phyloP scores from a whole-genome alignment of 176 grass and related monocot genomes.

The Musa beccarii region DNA sequence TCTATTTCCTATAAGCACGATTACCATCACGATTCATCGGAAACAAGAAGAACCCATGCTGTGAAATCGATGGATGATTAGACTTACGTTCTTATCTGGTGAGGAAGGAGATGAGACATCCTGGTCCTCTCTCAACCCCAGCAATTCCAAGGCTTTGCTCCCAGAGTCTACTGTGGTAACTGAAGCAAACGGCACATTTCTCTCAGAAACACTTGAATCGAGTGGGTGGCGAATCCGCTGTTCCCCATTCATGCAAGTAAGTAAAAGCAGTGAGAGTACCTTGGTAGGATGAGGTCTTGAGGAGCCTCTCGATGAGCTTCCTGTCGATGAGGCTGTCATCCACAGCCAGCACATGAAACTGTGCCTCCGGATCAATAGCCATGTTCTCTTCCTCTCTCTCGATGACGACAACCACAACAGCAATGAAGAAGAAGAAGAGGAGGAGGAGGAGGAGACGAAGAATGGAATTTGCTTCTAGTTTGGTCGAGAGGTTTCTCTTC shows the following conservation, averaged over 20 bases:
- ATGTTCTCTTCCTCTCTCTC: slow-evolving; percentile 9
- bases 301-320: slow-evolving; percentile 93
- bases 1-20: slow-evolving; percentile 37
- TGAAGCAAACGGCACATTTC: slow-evolving; percentile 21
- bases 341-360: slow-evolving; percentile 83
- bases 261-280: slow-evolving; percentile 22
- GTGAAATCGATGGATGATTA: not conserved
- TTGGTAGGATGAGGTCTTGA: slow-evolving; percentile 86
- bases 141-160: slow-evolving; percentile 71
- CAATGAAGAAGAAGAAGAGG: not conserved
- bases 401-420: not conserved
- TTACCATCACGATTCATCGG: not conserved
- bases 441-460: not conserved
- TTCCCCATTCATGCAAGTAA: too few species aligned
- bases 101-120: slow-evolving; percentile 1
- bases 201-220: not conserved
- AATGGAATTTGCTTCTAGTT: not conserved
- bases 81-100: not conserved
- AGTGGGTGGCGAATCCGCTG: too few species aligned
- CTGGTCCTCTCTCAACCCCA: slow-evolving; percentile 52
- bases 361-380: slow-evolving; percentile 35
- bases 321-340: slow-evolving; percentile 97
- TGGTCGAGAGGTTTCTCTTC: not conserved
- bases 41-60: not conserved
- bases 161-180: slow-evolving; percentile 90